Evolutionary conservation across 2,329 filamentous ascomycete genomes (phyloP).

Genomic region (Xylariaceae sp.): DNA sequence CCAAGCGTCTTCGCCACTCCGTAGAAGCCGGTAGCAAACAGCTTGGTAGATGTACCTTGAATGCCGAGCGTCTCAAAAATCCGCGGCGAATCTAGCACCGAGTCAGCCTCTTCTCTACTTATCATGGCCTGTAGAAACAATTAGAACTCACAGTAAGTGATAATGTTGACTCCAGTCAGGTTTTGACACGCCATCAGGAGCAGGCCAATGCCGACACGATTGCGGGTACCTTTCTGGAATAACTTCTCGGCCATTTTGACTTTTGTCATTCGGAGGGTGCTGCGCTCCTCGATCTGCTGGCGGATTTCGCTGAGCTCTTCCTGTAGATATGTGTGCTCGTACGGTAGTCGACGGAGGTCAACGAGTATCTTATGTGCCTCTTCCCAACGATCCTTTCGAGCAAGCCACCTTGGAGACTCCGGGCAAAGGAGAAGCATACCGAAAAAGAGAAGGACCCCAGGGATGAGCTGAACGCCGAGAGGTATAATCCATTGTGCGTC

Average conservation of each 20-base stretch:
- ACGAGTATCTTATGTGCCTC: slow-evolving; percentile 43
- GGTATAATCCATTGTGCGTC: slow-evolving; percentile 47
- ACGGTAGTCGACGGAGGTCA: slow-evolving; percentile 53
- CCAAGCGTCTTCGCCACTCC: slow-evolving; percentile 43
- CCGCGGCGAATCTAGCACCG: slow-evolving; percentile 18
- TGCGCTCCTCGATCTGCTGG: slow-evolving; percentile 50
- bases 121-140: no score
- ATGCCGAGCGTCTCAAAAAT: slow-evolving; percentile 44
- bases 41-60: slow-evolving; percentile 31
- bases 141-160: slow-evolving; percentile 55
- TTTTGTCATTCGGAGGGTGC: slow-evolving; percentile 34
- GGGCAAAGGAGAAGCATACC: slow-evolving; percentile 27
- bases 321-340: slow-evolving; percentile 56
- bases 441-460: slow-evolving; percentile 40
- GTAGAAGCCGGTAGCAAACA: slow-evolving; percentile 45
- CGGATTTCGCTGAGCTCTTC: slow-evolving; percentile 61
- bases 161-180: slow-evolving; percentile 61
- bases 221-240: slow-evolving; percentile 41
- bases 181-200: slow-evolving; percentile 54
- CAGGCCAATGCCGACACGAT: slow-evolving; percentile 54
- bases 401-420: slow-evolving; percentile 44
- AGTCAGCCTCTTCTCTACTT: no score
- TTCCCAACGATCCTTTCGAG: slow-evolving; percentile 42
- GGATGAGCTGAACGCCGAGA: slow-evolving; percentile 47
- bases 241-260: slow-evolving; percentile 38